A percentile compares a stretch with the other conserved stretches of the same genome.
Conservation (phyloP, 1,139 yeast genomes). For the Geotrichum bryndzae region DNA sequence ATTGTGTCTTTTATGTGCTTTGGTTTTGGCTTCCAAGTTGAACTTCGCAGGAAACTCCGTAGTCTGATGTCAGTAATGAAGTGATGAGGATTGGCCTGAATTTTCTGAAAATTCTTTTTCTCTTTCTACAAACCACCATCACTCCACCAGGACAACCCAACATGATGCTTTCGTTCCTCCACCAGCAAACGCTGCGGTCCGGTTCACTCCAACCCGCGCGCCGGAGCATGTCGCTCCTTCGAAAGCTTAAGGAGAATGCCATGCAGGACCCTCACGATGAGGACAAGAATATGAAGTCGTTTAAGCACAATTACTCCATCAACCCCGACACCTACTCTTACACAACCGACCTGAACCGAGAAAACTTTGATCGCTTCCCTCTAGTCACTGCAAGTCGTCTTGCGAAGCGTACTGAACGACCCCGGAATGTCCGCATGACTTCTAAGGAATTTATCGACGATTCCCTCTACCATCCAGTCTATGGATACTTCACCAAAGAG, state of each 20-base stretch:
- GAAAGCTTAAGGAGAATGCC: background rate
- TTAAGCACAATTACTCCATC: constrained; percentile 32
- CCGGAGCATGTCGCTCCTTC: background rate
- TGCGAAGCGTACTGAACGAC: constrained; percentile 46
- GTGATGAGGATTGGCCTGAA: background rate
- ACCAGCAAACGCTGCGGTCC: background rate
- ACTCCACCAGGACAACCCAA: background rate
- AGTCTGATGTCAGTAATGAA: background rate
- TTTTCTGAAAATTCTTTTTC: background rate
- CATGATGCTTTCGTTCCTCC: background rate
- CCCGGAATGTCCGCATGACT: constrained; percentile 61
- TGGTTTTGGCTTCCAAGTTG: background rate
- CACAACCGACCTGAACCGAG: constrained; percentile 31
- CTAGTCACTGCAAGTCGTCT: constrained; percentile 45
- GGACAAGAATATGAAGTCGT: constrained; percentile 2
- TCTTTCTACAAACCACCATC: background rate
- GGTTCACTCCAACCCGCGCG: background rate
- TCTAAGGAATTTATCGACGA: constrained; percentile 79
- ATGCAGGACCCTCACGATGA: constrained; percentile 9
- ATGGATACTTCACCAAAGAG: constrained; percentile 75
- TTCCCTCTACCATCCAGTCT: constrained; percentile 70
- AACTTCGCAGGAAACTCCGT: background rate
- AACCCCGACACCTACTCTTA: constrained; percentile 33
- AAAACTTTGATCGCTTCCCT: constrained; percentile 43
- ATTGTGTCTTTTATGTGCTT: background rate